A percentile compares a stretch with the other conserved stretches of the same genome.
These are phyloP conservation scores for Ustilago esculenta DNA, from an alignment of 1,284 basidiomycete species.

Conservation along the genomic window DNA sequence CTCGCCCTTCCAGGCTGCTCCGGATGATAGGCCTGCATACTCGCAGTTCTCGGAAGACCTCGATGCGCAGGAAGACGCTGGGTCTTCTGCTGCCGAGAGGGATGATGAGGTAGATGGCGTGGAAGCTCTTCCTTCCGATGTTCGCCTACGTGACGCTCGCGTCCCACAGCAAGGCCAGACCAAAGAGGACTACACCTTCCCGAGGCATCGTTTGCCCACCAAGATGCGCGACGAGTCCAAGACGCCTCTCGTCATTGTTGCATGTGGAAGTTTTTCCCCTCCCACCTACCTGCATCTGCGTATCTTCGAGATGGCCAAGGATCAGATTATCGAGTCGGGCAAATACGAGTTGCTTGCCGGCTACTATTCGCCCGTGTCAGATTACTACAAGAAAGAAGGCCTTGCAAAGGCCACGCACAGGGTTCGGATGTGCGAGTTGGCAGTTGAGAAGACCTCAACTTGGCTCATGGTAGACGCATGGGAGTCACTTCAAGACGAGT, in stretches of 20 bases:
- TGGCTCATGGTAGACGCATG: constrained; percentile 89
- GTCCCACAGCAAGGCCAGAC: constrained; percentile 56
- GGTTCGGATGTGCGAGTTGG: constrained; percentile 67
- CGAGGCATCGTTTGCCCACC: constrained; percentile 61
- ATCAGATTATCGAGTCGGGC: constrained; percentile 90
- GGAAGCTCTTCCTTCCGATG: constrained; percentile 9
- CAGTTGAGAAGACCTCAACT: constrained; percentile 66
- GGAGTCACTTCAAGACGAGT: constrained; percentile 89
- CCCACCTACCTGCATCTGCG: constrained; percentile 74
- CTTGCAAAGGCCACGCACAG: constrained; percentile 64
- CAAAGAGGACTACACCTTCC: constrained; percentile 61
- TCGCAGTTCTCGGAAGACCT: constrained; percentile 46
- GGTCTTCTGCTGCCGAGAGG: constrained; percentile 34
- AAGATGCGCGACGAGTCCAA: constrained; percentile 64
- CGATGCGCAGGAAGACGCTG: constrained; percentile 46
- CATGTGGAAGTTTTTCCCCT: constrained; percentile 72
- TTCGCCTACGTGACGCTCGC: constrained; percentile 18
- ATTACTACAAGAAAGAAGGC: constrained; percentile 66
- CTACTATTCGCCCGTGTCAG: constrained; percentile 85
- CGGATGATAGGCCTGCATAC: constrained; percentile 39
- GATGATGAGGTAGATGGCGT: constrained; percentile 57
- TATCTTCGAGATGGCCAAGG: constrained; percentile 98
- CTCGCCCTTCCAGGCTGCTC: constrained; percentile 1
- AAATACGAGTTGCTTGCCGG: constrained; percentile 92
- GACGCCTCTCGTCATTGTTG: constrained; percentile 68